Evolutionary conservation across 2,329 filamentous ascomycete genomes (phyloP), one percentile per base, ranked within the genome.

Genomic region (Fusarium palustre): DNA sequence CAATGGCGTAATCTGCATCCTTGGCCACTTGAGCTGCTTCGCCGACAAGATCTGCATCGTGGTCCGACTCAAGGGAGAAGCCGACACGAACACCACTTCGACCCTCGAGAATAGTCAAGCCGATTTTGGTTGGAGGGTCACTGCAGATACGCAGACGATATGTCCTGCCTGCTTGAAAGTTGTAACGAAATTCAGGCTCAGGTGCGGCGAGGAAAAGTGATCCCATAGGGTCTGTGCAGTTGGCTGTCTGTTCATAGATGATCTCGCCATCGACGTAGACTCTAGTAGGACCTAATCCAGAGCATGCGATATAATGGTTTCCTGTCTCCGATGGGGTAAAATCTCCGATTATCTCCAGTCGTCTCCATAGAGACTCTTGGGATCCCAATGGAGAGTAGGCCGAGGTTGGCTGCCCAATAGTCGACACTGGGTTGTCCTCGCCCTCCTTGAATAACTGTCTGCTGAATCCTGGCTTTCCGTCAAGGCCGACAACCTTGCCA

Each of bases 1-100:
- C 72, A 62, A 90, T 81, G 22, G 90, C 88, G 57, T 89, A 84
- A 34, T 91, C 88, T 0, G 86, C 85, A 13, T 83, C 80, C 64
- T 83, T 82, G 7, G 90, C 90, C 2, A 86, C 79, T 7, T 84
- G 79, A 1, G 87, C 84, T 3, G 90, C 90, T 55, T 88, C 78
- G 4, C 71, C 76, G 1, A 79, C 53, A 16, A 80, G 69, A 54
- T 79, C 75, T 5, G 76, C 69, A 52, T 79, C 77, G 45, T 78
- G 72, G 16, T 73, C 70, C 0, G 74, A 76, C n/a, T 73, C 73
- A 0, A 77, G 59, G 5, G 73, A 76, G 22, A 77, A 72, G 8
- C 77, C 77, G 1, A 77, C 45, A 4, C 75, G 75, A 3, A 77
- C 66, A 1, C 75, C 76, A 28, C 71, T 73, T 6, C 72, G 71